These are phyloP conservation scores for Suillus ampliporus DNA, from an alignment of 768 basidiomycete species.

Conservation along the genomic window DNA sequence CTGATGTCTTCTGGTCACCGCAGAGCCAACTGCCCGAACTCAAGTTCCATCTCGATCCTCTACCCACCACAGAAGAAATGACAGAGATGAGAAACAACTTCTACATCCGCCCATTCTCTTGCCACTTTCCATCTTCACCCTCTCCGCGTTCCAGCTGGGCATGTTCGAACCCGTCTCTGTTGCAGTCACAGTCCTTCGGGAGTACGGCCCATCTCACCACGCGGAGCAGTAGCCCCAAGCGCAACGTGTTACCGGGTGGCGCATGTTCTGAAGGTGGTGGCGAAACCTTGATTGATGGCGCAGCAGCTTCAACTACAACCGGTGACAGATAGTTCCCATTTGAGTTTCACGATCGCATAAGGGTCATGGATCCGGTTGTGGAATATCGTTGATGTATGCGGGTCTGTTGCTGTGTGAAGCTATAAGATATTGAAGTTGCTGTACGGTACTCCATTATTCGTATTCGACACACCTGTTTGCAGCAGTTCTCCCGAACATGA, in stretches of 20 bases:
- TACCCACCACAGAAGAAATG: neutral
- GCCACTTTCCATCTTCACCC: neutral
- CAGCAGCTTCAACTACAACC: neutral
- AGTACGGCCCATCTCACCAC: neutral
- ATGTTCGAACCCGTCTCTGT: neutral
- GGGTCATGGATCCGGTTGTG: neutral
- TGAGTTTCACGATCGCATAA: neutral
- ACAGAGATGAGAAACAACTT: constrained; percentile 3
- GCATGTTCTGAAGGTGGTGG: neutral
- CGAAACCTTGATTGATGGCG: neutral
- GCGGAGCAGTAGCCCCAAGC: neutral
- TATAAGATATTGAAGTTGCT: neutral
- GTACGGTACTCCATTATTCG: neutral
- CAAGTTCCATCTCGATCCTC: neutral
- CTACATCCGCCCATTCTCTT: neutral
- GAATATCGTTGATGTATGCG: neutral
- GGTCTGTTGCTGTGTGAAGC: neutral
- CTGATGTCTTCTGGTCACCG: constrained; percentile 15
- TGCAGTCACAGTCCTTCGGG: neutral
- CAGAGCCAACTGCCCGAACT: constrained; percentile 11
- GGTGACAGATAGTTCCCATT: neutral
- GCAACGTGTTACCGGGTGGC: neutral
- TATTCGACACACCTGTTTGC: neutral
- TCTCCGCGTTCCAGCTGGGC: constrained; percentile 14
- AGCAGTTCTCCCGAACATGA: neutral